A percentile compares a stretch with the other conserved stretches of the same genome.
phyloP scores from a whole-genome alignment of 208 protist species.

The Trypanosomatidae sp. region DNA sequence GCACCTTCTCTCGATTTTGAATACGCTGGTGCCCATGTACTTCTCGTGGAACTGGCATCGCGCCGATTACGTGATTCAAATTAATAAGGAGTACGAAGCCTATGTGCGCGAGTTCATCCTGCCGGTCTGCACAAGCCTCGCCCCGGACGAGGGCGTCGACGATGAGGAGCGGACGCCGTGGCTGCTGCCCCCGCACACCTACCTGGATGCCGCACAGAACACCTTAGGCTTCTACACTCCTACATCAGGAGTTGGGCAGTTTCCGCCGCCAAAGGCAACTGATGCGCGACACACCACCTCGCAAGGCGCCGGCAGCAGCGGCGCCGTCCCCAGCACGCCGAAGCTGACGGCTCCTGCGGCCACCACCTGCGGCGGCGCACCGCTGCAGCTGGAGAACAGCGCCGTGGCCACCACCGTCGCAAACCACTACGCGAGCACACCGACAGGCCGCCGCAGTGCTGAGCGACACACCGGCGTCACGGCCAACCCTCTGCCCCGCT shows the following conservation, averaged over 20 bases:
- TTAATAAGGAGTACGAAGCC: conserved; percentile 81
- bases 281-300: too few species aligned
- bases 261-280: too few species aligned
- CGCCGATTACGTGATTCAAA: conserved; percentile 80
- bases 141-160: conserved; percentile 51
- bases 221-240: conserved; percentile 12
- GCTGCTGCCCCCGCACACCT: conserved; percentile 32
- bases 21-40: conserved; percentile 79
- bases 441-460: too few species aligned
- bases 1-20: conserved; percentile 74
- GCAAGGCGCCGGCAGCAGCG: too few species aligned
- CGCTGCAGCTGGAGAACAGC: too few species aligned
- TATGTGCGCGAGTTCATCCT: conserved; percentile 72
- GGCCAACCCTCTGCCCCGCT: too few species aligned
- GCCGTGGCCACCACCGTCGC: too few species aligned
- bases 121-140: conserved; percentile 56
- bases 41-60: conserved; percentile 91
- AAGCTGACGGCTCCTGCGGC: too few species aligned
- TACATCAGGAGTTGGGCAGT: neutral
- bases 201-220: conserved; percentile 20
- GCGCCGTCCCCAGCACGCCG: too few species aligned
- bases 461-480: too few species aligned
- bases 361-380: too few species aligned
- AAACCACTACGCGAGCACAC: too few species aligned
- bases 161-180: conserved; percentile 45